Evolutionary conservation across 805 yeast genomes (phyloP).

Genomic region (Soucietia sequanensis): DNA sequence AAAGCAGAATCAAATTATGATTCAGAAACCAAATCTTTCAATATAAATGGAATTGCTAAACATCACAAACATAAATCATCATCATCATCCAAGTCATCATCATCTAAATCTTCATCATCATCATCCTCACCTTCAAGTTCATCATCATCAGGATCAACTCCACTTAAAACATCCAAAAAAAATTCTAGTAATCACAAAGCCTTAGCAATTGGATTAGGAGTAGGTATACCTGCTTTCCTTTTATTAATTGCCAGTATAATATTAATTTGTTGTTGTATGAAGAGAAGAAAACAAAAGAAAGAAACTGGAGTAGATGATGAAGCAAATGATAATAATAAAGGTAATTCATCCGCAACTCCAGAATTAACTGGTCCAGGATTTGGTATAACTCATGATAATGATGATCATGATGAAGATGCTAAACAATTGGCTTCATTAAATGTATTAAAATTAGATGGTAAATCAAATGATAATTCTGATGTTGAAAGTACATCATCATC

Average conservation of each 20-base stretch:
- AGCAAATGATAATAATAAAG: slow-evolving; percentile 8
- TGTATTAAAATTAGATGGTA: slow-evolving; percentile 52
- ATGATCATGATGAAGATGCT: slow-evolving; percentile 23
- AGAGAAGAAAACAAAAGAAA: slow-evolving; percentile 25
- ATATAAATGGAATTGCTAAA: slow-evolving; percentile 50
- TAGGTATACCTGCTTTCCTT: slow-evolving; percentile 67
- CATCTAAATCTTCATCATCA: slow-evolving; percentile 24
- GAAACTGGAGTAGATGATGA: slow-evolving; percentile 14
- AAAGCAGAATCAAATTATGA: slow-evolving; percentile 29
- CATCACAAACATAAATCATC: slow-evolving; percentile 19
- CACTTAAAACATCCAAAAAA: slow-evolving; percentile 23
- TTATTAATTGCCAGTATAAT: slow-evolving; percentile 49
- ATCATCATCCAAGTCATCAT: slow-evolving; percentile 17
- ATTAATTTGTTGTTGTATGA: slow-evolving; percentile 53
- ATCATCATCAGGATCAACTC: slow-evolving; percentile 26
- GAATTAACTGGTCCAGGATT: slow-evolving; percentile 34
- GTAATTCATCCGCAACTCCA: slow-evolving; percentile 23
- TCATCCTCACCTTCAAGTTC: slow-evolving; percentile 27
- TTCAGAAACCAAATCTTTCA: slow-evolving; percentile 40
- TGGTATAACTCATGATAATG: slow-evolving; percentile 25
- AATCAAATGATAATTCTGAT: slow-evolving; percentile 24
- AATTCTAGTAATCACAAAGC: slow-evolving; percentile 41
- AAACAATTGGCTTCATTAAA: slow-evolving; percentile 50
- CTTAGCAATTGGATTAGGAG: slow-evolving; percentile 88
- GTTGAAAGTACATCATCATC: slow-evolving; percentile 44